Evolutionary conservation across 441 rosid species (phyloP), one percentile per base, ranked within the genome.

Genomic region (Adansonia madagascariensis): DNA sequence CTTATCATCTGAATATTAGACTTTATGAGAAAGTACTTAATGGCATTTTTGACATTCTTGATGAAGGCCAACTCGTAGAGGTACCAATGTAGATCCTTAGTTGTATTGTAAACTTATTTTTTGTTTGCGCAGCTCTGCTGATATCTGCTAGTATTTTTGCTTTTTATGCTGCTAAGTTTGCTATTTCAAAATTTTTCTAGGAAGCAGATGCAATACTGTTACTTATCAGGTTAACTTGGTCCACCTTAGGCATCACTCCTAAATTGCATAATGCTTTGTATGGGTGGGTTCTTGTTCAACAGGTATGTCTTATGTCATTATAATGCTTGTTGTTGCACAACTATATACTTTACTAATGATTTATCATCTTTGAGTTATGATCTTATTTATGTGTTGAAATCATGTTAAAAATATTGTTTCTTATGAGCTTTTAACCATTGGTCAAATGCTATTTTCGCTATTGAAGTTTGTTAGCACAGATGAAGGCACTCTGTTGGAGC

Each of bases 51-150:
- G 99, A 96, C 80, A 80, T 89, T 82, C 99, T 96, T 82, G 99
- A 96, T 59, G 99, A 96, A 85, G 90, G 90, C 82, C 98, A 94
- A 86, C 90, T 96, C 77, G 87, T 93, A 83, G 93, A 90, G 98
- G 99, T 96, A 86, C 76, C 70, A 75, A 67, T 65, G 53, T 43
- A 63, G 14, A 74, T 69, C 55, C 71, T 85, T 82, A 20, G 31
- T 79, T 55, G 60, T 66, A n/a, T n/a, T 15, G 20, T 62, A 44
- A n/a, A 41, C 59, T 69, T 69, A 69, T 49, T 49, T 62, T 70
- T 50, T 14, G 59, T 50, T 70, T 77, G 27, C 59, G 68, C 67
- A 71, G 31, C 52, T 77, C 20, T 18, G 73, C 8, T 65, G 46
- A 68, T 72, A 20, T 44, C 59, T 71, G 47, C 56, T 61, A 56